Evolutionary conservation across 352 stramenopile species (phyloP), one percentile per base, ranked within the genome.

Genomic region (Globisporangium middletonii): DNA sequence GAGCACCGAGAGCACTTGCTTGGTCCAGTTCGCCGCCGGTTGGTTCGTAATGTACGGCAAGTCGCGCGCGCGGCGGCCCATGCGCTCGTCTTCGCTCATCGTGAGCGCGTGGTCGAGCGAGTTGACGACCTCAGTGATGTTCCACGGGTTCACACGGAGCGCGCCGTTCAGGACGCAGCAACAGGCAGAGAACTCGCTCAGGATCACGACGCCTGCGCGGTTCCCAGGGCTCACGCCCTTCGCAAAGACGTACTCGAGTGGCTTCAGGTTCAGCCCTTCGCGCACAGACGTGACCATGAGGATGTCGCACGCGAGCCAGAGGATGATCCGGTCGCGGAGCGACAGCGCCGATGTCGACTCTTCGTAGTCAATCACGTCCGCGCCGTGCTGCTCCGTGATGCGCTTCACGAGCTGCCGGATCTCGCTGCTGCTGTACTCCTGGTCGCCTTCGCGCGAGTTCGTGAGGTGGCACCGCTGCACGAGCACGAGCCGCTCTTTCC

Each of bases 181-280:
- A 45, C 97, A 97, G 1, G 95, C 95, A 6, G 90, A 98, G 69
- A 99, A 99, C 64, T 99, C 97, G 23, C 91, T 98, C 28, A 97
- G 57, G 50, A 99, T 95, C 0, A 99, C 94, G 9, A 99, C 96
- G 26, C 97, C 97, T 8, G 96, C 83, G 7, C 71, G 70, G 63
- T 69, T 70, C 53, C 75, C 71, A 62, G 83, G 59, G 19, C 53
- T 66, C 45, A 80, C 68, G 55, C 76, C 73, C 57, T 95, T 92
- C 19, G 83, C 75, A 68, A 90, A 97, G 41, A 97, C 91, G 65
- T 94, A 98, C 73, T 99, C 97, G 45, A 99, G 76, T 3, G 97
- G 97, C 62, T 96, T 92, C 38, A 99, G 74, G 75, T 99, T 99
- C 18, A 99, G 69, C n/a, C 97, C 97, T 74, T 99, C 97, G 19